Base-by-base conservation (phyloP, 2,329 filamentous ascomycete species). In the Colletotrichum camelliae region DNA sequence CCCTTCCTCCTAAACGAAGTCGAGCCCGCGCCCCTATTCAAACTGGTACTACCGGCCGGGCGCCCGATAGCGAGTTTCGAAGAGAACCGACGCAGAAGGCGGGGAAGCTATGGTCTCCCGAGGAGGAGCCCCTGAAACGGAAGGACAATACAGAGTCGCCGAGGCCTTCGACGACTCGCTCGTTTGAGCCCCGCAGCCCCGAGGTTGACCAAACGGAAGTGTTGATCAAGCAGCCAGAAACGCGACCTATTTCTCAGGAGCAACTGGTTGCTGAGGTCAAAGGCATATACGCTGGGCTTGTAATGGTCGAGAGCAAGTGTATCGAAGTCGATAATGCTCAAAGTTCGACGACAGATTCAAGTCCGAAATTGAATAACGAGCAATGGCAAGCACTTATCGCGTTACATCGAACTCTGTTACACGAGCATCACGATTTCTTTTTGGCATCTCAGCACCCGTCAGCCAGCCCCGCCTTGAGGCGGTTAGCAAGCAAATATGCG, bases 341-440 rank as follows among this genome's bases (percentile, higher is more conserved):
- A 60, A 88, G 87, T 0, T 85, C 86, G 0, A 86, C 88, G 1
- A 85, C 87, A 3, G 80, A 85, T 0, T 83, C 85, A 3, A 83
- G 81, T 0, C 27, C 64, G 0, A 86, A 87, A 18, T 82, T 93
- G 0, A 91, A 87, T 29, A 86, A 90, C 55, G 92, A 96, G 67
- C 94, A 98, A 79, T 98, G 95, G 94, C 94, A 97, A 78, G 94
- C 94, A 0, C 84, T 98, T 0, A 95, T 98, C 55, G 93, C 94
- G 0, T 83, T 98, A 0, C 96, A 98, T 79, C 88, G 95, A 1
- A 97, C 95, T 0, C 82, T 98, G 0, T 85, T 98, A 0, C 92
- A 97, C 77, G 95, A 98, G 76, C 94, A 96, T 73, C 94, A 96
- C 74, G 95, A 96, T 77, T 96, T 96, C 80, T 96, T 98, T 74